Percentiles rank a stretch among this genome's conserved stretches.
Evolutionary conservation across 2,329 filamentous ascomycete genomes (phyloP).

Genomic region (Colletotrichum sp.): DNA sequence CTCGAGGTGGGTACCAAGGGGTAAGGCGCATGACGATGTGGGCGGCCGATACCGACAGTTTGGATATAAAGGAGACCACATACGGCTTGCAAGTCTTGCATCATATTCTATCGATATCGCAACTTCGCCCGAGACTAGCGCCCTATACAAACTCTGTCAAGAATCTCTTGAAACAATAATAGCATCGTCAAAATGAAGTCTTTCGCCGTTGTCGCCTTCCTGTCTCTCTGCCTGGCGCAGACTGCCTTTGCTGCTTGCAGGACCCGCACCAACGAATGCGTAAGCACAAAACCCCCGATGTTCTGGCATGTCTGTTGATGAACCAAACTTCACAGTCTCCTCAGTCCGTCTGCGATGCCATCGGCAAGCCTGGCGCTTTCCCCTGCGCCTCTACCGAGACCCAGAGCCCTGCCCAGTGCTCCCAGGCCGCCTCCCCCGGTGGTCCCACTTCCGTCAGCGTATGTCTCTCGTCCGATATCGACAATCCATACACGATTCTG

Average conservation of each 20-base stretch:
- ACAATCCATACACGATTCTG: not conserved
- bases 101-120: not conserved
- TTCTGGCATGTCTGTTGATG: not conserved
- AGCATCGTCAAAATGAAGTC: not conserved
- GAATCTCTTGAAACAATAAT: accelerated
- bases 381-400: not conserved
- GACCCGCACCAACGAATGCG: not conserved
- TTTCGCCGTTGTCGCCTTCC: not conserved
- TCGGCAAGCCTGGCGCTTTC: conserved; percentile 1
- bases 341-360: not conserved
- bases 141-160: not conserved
- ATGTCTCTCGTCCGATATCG: not conserved
- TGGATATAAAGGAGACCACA: not conserved
- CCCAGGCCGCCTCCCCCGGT: not conserved
- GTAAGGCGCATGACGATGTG: not conserved
- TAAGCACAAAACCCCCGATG: not conserved
- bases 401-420: not conserved
- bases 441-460: not conserved
- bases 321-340: not conserved
- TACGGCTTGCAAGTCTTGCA: not conserved
- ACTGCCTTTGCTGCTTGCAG: not conserved
- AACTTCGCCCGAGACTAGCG: not conserved
- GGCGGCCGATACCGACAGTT: not conserved
- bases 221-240: not conserved
- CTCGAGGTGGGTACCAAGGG: not conserved